Evolutionary conservation across 106 monocot genomes (phyloP).

Genomic region (Vanilla planifolia): DNA sequence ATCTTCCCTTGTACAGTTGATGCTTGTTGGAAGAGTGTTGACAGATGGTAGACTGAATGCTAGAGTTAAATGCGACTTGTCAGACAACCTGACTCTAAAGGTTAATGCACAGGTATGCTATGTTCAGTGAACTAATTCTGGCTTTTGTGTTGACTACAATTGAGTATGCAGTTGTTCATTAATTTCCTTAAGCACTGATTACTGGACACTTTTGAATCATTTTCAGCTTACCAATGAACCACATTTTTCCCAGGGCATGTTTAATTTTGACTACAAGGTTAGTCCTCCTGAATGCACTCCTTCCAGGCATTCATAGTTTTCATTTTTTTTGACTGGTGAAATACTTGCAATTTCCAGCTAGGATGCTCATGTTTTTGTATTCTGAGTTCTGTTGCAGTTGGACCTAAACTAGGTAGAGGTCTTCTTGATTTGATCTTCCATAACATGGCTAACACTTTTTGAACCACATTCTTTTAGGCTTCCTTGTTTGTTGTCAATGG

Average conservation of each 20-base stretch:
- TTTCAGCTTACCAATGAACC: conserved; percentile 91
- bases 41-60: conserved; percentile 98
- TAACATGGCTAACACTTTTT: too few species aligned
- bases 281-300: conserved; percentile 4
- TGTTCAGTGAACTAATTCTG: not conserved
- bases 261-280: conserved; percentile 99
- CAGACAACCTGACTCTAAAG: conserved; percentile 86
- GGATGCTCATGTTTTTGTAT: too few species aligned
- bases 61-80: conserved; percentile 93
- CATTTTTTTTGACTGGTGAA: too few species aligned
- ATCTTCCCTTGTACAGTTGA: conserved; percentile 49
- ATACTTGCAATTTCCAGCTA: too few species aligned
- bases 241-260: conserved; percentile 99
- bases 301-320: too few species aligned
- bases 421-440: too few species aligned
- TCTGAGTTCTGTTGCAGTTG: too few species aligned
- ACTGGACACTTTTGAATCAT: conserved; percentile 8
- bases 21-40: conserved; percentile 90
- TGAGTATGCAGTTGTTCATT: too few species aligned
- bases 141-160: not conserved
- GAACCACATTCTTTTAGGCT: too few species aligned
- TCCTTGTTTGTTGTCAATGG: too few species aligned
- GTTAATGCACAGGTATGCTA: conserved; percentile 79
- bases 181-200: too few species aligned
- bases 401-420: too few species aligned